Evolutionary conservation across 768 basidiomycete genomes (phyloP).

Genomic region (Kwoniella heveanensis): DNA sequence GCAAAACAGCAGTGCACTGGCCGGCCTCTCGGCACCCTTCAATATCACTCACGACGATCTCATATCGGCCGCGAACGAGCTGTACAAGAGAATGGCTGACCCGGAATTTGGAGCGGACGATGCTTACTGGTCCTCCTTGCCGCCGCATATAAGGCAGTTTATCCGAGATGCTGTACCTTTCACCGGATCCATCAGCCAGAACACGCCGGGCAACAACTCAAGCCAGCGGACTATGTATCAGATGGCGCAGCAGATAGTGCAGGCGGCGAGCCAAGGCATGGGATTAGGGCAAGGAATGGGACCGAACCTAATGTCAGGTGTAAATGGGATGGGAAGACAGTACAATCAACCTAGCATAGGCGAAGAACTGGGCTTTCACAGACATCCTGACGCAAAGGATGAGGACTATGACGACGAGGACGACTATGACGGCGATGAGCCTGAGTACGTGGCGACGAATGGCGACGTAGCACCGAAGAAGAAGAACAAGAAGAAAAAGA

Average conservation of each 20-base stretch:
- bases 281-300: slow-evolving; percentile 56
- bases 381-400: slow-evolving; percentile 49
- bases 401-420: slow-evolving; percentile 47
- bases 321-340: slow-evolving; percentile 27
- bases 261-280: slow-evolving; percentile 53
- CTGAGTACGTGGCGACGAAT: slow-evolving; percentile 35
- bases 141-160: slow-evolving; percentile 69
- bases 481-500: slow-evolving; percentile 63
- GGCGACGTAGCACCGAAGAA: slow-evolving; percentile 57
- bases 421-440: slow-evolving; percentile 45
- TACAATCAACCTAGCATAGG: slow-evolving; percentile 33
- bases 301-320: slow-evolving; percentile 57
- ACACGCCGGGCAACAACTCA: slow-evolving; percentile 54
- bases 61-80: slow-evolving; percentile 65
- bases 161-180: slow-evolving; percentile 62
- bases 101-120: slow-evolving; percentile 62
- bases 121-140: slow-evolving; percentile 71
- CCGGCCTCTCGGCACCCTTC: slow-evolving; percentile 26
- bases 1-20: slow-evolving; percentile 20
- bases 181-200: slow-evolving; percentile 43
- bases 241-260: slow-evolving; percentile 67
- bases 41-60: slow-evolving; percentile 64
- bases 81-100: slow-evolving; percentile 63
- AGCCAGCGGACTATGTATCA: slow-evolving; percentile 69
- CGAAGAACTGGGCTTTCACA: slow-evolving; percentile 52